Evolutionary conservation across 306 rosid species (phyloP), one percentile per base, ranked within the genome.

Genomic region (Vigna mungo): DNA sequence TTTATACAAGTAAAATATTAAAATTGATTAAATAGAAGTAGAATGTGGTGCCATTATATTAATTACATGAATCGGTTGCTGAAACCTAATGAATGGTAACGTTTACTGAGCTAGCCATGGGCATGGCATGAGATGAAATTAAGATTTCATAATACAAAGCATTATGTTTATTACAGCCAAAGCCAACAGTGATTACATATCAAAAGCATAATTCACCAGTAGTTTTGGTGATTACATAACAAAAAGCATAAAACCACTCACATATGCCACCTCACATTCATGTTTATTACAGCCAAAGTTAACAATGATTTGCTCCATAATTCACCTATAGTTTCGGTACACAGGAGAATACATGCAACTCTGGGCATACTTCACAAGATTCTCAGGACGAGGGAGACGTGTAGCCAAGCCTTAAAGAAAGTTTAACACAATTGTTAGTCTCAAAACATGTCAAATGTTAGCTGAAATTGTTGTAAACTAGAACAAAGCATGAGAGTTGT

Each of bases 331-430:
- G 77, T 59, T 83, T 36, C 93, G 75, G 83, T 90, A 92, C 46
- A 66, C 25, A 5, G 96, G 97, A 27, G 88, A 79, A 83, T 92
- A 90, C 97, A 92, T 92, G 90, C 97, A 87, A 60, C 96, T 90
- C 87, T 92, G 93, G 1, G 97, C 96, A 70, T 59, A 76, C 85
- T 87, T 86, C 32, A 90, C 66, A 36, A 92, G 97, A 83, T 90
- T 82, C 75, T 82, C 79, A 13, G 97, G 97, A 46, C 88, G 97
- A 34, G 97, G 97, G 60, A 90, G 93, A 58, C 80, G 88, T 20
- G 97, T 85, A 12, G 92, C 96, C 88, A 92, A 49, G 1, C 97
- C 97, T 92, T 17, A 41, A 77, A 81, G 2, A 6, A 56, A 4
- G 62, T n/a, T 53, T 41, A 13, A 37, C 21, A 37, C 17, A 64